These are phyloP conservation scores for Trichomonascaceae sp. DNA, from an alignment of 1,139 yeast genomes.

Conservation along the genomic window DNA sequence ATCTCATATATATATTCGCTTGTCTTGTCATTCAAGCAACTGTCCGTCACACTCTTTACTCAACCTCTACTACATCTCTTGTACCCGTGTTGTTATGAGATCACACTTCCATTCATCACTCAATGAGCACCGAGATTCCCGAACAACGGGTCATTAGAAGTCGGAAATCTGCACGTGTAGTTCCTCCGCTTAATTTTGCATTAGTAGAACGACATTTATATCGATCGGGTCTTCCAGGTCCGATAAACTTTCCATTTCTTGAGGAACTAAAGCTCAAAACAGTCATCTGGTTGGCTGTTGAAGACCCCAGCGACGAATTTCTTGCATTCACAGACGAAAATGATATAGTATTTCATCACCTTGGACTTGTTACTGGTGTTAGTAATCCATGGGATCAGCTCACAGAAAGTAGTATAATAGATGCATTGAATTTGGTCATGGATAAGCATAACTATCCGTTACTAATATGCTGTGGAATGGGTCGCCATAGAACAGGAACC, in stretches of 20 bases:
- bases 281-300: slow-evolving; percentile 89
- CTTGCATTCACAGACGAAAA: slow-evolving; percentile 72
- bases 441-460: slow-evolving; percentile 73
- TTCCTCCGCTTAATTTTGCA: slow-evolving; percentile 91
- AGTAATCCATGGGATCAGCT: slow-evolving; percentile 97
- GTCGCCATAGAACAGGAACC: slow-evolving; percentile 93
- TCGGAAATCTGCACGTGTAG: slow-evolving; percentile 42
- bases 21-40: too few species aligned
- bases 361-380: slow-evolving; percentile 43
- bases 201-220: slow-evolving; percentile 86
- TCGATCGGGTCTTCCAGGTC: slow-evolving; percentile 95
- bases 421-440: slow-evolving; percentile 70
- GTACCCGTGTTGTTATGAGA: not conserved
- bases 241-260: slow-evolving; percentile 80
- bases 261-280: slow-evolving; percentile 68
- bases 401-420: slow-evolving; percentile 71
- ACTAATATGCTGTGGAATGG: slow-evolving; percentile 95
- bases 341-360: slow-evolving; percentile 55
- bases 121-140: not conserved
- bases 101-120: not conserved
- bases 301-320: slow-evolving; percentile 88
- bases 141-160: not conserved
- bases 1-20: not conserved
- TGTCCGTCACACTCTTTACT: too few species aligned
- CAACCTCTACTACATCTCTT: not conserved